These are phyloP conservation scores for Botrytis paeoniae DNA, from an alignment of 2,329 filamentous ascomycete genomes.

Conservation along the genomic window DNA sequence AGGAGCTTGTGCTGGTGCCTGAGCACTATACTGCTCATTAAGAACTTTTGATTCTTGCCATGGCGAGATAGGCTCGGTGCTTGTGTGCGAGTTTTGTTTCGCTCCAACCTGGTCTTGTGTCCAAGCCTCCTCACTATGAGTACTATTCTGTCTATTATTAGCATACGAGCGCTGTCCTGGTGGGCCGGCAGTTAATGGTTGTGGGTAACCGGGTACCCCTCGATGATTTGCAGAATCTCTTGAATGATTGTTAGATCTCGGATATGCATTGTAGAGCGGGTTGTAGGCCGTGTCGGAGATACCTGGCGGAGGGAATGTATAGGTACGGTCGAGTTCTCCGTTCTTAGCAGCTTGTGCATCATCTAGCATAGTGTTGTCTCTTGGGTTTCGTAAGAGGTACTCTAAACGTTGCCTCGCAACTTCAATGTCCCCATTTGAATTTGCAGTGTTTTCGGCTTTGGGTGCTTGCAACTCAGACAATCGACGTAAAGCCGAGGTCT, in stretches of 20 bases:
- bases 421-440: background rate
- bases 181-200: conserved; percentile 39
- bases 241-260: background rate
- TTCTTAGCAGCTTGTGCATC: background rate
- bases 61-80: background rate
- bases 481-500: conserved; percentile 28
- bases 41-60: conserved; percentile 16
- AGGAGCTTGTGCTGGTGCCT: background rate
- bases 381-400: background rate
- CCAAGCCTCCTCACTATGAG: conserved; percentile 21
- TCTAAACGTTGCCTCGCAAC: conserved; percentile 2
- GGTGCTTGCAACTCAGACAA: conserved; percentile 32
- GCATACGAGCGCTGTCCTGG: conserved; percentile 33
- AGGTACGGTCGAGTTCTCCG: conserved; percentile 28
- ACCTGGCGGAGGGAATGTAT: conserved; percentile 32
- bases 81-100: background rate
- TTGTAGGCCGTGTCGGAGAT: conserved; percentile 23
- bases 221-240: conserved; percentile 6
- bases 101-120: background rate
- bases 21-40: conserved; percentile 9
- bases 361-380: background rate
- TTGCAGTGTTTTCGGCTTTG: conserved; percentile 14
- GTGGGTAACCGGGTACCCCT: conserved; percentile 32
- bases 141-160: conserved; percentile 19
- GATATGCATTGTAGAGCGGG: conserved; percentile 26